Conservation (phyloP, 129 eudicot genomes). For the Sambucus nigra region DNA sequence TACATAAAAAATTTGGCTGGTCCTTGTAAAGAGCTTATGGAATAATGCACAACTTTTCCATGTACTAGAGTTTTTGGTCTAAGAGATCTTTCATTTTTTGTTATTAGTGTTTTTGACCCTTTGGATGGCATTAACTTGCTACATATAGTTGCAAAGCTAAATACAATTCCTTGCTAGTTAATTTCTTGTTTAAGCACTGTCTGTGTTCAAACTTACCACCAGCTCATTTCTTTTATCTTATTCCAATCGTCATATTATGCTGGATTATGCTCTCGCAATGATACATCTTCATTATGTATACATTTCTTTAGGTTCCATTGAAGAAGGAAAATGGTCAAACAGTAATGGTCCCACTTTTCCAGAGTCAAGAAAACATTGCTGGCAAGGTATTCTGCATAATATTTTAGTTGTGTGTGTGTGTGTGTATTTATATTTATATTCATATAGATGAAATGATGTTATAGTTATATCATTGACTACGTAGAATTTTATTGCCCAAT, state of each 20-base stretch:
- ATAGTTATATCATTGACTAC: not conserved
- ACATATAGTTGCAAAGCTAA: not conserved
- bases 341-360: slow-evolving; percentile 85
- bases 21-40: not conserved
- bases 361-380: slow-evolving; percentile 82
- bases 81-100: not conserved
- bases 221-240: not conserved
- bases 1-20: not conserved
- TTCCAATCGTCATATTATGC: not conserved
- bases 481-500: not conserved
- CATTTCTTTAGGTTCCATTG: slow-evolving; percentile 47
- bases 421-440: too few relatives aligned
- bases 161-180: not conserved
- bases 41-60: too few relatives aligned
- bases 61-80: too few relatives aligned
- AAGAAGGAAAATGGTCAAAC: slow-evolving; percentile 98
- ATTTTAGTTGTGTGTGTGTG: too few relatives aligned
- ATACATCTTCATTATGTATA: slow-evolving; percentile 2
- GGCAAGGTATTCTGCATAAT: slow-evolving; percentile 46
- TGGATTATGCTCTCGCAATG: slow-evolving; percentile 14
- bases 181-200: not conserved
- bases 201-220: not conserved
- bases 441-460: not conserved
- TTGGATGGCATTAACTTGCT: not conserved
- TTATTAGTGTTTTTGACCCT: not conserved